Evolutionary conservation across 108 stramenopile species (phyloP).

Genomic region (Nitzschia inconspicua): DNA sequence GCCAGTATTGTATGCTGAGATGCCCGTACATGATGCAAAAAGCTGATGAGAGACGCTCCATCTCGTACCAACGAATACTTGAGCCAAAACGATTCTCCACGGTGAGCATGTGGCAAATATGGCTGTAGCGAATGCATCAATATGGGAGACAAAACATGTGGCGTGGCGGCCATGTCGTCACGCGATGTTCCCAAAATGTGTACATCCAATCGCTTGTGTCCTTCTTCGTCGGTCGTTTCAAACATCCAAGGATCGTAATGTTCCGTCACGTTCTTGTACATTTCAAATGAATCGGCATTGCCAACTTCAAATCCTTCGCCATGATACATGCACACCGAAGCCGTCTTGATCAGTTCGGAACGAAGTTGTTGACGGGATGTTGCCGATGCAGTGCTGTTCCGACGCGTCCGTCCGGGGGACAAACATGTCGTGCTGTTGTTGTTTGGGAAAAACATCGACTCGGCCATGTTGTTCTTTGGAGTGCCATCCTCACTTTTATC

Average conservation of each 20-base stretch:
- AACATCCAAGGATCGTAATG: constrained; percentile 20
- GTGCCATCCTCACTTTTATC: too few species aligned
- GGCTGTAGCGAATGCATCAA: constrained; percentile 47
- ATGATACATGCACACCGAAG: constrained; percentile 19
- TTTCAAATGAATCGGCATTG: constrained; percentile 8
- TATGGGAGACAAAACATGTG: constrained; percentile 52
- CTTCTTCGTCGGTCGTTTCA: constrained; percentile 6
- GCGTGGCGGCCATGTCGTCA: constrained; percentile 33
- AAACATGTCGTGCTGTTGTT: too few species aligned
- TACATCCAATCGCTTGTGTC: not conserved
- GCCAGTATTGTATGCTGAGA: constrained; percentile 57
- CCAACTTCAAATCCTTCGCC: constrained; percentile 44
- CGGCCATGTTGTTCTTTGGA: too few species aligned
- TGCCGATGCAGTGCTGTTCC: too few species aligned
- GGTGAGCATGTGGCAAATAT: constrained; percentile 36
- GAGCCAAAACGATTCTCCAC: constrained; percentile 54
- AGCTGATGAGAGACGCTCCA: constrained; percentile 42
- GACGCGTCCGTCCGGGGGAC: too few species aligned
- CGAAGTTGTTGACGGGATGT: too few species aligned
- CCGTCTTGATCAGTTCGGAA: constrained; percentile 7
- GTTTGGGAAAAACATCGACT: too few species aligned
- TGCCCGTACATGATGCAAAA: constrained; percentile 35
- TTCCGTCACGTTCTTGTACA: not conserved
- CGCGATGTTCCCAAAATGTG: constrained; percentile 50
- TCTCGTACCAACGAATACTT: constrained; percentile 56